Conservation (phyloP, 139 green algal species). For the Volvox africanus region DNA sequence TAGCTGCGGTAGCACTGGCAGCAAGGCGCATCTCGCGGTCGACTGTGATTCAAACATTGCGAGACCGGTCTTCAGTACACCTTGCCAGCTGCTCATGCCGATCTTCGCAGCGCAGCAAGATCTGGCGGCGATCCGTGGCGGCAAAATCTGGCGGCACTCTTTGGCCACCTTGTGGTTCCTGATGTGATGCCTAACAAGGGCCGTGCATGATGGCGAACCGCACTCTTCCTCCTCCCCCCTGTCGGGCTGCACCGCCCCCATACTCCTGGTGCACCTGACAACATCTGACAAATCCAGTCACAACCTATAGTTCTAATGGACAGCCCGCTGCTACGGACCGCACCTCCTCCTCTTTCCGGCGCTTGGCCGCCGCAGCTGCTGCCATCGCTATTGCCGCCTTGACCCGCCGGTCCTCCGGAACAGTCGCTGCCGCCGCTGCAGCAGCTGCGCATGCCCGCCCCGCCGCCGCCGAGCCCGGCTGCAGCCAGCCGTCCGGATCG, state of each 20-base stretch:
- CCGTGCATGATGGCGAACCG: too few relatives aligned
- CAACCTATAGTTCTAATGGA: not conserved
- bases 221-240: too few relatives aligned
- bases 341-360: constrained; percentile 30
- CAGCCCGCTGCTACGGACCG: not conserved
- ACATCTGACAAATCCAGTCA: not conserved
- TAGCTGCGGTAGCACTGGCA: not conserved
- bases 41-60: too few relatives aligned
- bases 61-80: too few relatives aligned
- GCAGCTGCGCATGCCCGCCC: constrained; percentile 28
- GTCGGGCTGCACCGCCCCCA: too few relatives aligned
- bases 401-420: not conserved
- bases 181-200: too few relatives aligned
- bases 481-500: constrained; percentile 80
- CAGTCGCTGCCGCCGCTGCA: constrained; percentile 9
- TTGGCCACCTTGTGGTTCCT: too few relatives aligned
- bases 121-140: too few relatives aligned
- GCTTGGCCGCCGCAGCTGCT: constrained; percentile 24
- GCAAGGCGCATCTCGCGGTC: not conserved
- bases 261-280: too few relatives aligned
- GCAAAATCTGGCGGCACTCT: too few relatives aligned
- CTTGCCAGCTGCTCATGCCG: too few relatives aligned
- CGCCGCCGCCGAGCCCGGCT: constrained; percentile 60
- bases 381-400: constrained; percentile 30
- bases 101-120: too few relatives aligned